phyloP scores from a whole-genome alignment of 345 rosid genomes.

The Ceriops tagal region DNA sequence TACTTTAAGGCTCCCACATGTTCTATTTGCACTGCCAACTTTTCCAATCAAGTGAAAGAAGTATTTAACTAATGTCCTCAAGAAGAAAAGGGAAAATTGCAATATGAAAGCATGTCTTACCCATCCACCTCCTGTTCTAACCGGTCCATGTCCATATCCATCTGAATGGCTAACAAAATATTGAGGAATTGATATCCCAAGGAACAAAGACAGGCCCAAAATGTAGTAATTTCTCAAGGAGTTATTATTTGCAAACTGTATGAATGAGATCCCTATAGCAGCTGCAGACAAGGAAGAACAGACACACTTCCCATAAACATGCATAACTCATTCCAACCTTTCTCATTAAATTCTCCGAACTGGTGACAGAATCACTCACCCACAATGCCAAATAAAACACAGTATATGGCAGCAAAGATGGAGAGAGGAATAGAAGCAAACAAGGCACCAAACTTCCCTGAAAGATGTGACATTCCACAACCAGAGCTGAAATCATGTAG shows the following conservation, averaged over 20 bases:
- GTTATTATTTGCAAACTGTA: conserved; percentile 75
- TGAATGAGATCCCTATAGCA: conserved; percentile 82
- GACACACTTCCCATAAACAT: background rate
- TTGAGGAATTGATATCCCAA: conserved; percentile 79
- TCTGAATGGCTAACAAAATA: conserved; percentile 54
- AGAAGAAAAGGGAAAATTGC: background rate
- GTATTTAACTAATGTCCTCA: background rate
- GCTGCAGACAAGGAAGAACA: conserved; percentile 34
- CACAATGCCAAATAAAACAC: conserved; percentile 82
- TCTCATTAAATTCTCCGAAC: background rate
- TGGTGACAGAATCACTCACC: conserved; percentile 44
- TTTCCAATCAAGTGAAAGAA: background rate
- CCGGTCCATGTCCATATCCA: conserved; percentile 69
- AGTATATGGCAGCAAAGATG: conserved; percentile 86
- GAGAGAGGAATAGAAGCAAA: conserved; percentile 96
- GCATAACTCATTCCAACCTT: background rate
- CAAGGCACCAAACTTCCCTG: conserved; percentile 95
- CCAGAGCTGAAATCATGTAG: conserved; percentile 3
- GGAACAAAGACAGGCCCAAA: conserved; percentile 76
- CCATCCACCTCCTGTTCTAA: conserved; percentile 75
- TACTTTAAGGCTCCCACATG: too few relatives aligned
- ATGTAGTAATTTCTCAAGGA: conserved; percentile 89
- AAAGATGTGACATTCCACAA: conserved; percentile 8
- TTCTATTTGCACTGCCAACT: too few relatives aligned
- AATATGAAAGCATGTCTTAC: conserved; percentile 38